Base-by-base conservation (phyloP, 78 protist species). In the Isochrysis galbana region DNA sequence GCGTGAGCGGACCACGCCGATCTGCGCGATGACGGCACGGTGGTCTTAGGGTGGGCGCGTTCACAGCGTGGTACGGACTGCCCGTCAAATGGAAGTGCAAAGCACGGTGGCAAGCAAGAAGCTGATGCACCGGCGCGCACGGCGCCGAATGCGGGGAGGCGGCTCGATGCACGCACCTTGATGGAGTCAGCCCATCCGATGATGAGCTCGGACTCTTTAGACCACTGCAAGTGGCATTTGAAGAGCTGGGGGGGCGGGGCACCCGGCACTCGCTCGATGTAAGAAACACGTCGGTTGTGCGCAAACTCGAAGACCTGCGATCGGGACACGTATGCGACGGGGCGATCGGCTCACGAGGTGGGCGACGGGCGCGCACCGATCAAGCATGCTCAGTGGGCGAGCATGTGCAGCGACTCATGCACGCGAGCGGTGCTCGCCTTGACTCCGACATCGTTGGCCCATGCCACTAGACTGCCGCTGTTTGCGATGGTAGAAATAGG, bases 381-480 rank as follows among this genome's bases (percentile, higher is more conserved):
- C n/a, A n/a, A n/a, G n/a, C n/a, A n/a, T n/a, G n/a, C n/a, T n/a
- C n/a, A n/a, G n/a, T n/a, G n/a, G n/a, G n/a, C n/a, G n/a, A n/a
- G n/a, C n/a, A n/a, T n/a, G n/a, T n/a, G n/a, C n/a, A n/a, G n/a
- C n/a, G n/a, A n/a, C n/a, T n/a, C n/a, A n/a, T n/a, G n/a, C n/a
- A n/a, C n/a, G n/a, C n/a, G n/a, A n/a, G n/a, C n/a, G n/a, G n/a
- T n/a, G n/a, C n/a, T n/a, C n/a, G n/a, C n/a, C 87, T 97, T 97
- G 72, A 98, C 96, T 45, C 98, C 98, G 23, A 74, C 23, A 48
- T 96, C 98, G 88, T 97, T 97, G 2, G 97, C 97, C 99, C 99
- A 98, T 1, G 98, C 99, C 32, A 98, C 93, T 41, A 95, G 91
- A 7, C 86, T 36, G 19, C 95, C 95, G 67, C 94, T 83, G 98